Conservation (phyloP, 331 rosid species). For the Malus hybrid region DNA sequence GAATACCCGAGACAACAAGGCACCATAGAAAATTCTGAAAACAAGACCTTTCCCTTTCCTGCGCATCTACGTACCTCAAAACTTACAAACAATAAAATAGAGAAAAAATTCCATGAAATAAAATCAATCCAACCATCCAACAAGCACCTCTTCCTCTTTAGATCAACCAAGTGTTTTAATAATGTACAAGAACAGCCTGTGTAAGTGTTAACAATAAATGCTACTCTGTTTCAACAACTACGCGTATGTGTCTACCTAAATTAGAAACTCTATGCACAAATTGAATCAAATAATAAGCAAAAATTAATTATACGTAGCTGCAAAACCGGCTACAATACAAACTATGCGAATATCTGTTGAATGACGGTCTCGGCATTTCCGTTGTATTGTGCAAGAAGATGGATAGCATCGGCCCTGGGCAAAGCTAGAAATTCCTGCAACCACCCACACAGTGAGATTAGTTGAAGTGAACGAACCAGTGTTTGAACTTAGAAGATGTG, state of each 20-base stretch:
- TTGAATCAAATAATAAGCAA: conserved; percentile 43
- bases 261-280: conserved; percentile 23
- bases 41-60: neutral
- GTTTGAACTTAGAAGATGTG: neutral
- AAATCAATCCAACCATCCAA: neutral
- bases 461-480: neutral
- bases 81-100: neutral
- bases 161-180: neutral
- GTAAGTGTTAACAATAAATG: neutral
- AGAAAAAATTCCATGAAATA: neutral
- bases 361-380: conserved; percentile 93
- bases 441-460: neutral
- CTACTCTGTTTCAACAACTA: neutral
- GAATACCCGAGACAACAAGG: neutral
- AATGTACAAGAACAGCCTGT: conserved; percentile 1
- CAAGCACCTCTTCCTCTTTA: neutral
- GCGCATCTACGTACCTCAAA: neutral
- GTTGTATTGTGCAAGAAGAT: conserved; percentile 87
- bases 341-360: conserved; percentile 82
- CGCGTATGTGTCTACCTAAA: conserved; percentile 18
- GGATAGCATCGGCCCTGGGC: conserved; percentile 98
- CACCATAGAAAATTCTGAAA: neutral
- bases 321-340: conserved; percentile 11
- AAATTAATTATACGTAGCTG: conserved; percentile 16
- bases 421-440: conserved; percentile 87